These are phyloP conservation scores for Panicum virgatum DNA, from an alignment of 202 grass and related monocot genomes.

Conservation along the genomic window DNA sequence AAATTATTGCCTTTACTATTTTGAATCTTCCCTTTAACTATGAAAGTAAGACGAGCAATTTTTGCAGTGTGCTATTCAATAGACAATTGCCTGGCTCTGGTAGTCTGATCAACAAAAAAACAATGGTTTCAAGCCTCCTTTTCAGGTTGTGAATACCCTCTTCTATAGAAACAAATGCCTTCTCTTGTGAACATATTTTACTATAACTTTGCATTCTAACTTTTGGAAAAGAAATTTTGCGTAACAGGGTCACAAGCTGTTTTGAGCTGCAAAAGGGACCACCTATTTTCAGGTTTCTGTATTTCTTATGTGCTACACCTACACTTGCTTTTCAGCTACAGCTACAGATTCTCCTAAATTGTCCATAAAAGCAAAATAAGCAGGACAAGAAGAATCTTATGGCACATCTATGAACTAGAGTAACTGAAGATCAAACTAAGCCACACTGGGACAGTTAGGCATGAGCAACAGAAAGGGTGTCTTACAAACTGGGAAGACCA, in stretches of 20 bases:
- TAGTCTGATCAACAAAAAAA: slow-evolving; percentile 12
- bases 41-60: background rate
- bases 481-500: background rate
- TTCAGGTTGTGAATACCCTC: background rate
- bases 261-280: background rate
- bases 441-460: background rate
- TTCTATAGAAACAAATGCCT: background rate
- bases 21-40: background rate
- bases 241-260: background rate
- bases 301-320: background rate
- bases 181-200: slow-evolving; percentile 2
- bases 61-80: background rate
- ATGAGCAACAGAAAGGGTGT: background rate
- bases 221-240: slow-evolving; percentile 1
- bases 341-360: slow-evolving; percentile 6
- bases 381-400: background rate
- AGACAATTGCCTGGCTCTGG: background rate
- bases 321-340: background rate
- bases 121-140: background rate
- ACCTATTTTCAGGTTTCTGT: background rate
- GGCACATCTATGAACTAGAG: background rate
- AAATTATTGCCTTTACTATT: background rate
- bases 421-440: background rate
- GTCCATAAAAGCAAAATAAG: background rate
- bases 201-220: background rate